Evolutionary conservation across 768 basidiomycete species (phyloP).

Genomic region (Crucibulum laeve): DNA sequence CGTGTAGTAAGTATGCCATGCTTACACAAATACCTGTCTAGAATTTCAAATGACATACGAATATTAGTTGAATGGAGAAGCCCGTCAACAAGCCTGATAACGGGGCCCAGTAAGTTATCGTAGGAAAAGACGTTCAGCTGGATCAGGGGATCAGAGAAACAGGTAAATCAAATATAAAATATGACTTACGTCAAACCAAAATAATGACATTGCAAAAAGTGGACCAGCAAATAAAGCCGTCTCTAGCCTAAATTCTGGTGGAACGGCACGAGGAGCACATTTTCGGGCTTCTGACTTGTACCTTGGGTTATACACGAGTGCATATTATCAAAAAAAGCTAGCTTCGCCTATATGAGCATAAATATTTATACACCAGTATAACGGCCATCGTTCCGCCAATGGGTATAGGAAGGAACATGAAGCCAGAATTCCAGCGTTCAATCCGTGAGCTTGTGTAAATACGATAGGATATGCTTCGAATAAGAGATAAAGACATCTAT

Average conservation of each 20-base stretch:
- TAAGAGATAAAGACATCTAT: conserved; percentile 56
- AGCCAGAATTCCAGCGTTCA: conserved; percentile 51
- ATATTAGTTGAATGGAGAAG: conserved; percentile 50
- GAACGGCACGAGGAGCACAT: conserved; percentile 45
- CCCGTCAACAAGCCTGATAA: conserved; percentile 47
- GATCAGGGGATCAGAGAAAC: not conserved
- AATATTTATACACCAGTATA: conserved; percentile 28
- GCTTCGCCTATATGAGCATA: not conserved
- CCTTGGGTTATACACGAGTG: conserved; percentile 41
- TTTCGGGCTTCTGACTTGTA: conserved; percentile 40
- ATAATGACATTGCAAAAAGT: conserved; percentile 48
- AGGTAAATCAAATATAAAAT: conserved; percentile 2
- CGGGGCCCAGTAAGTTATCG: conserved; percentile 49
- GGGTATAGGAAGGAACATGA: conserved; percentile 60
- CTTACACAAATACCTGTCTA: no score
- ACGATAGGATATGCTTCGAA: conserved; percentile 62
- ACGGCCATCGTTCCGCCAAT: conserved; percentile 45
- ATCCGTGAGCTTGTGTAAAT: conserved; percentile 47
- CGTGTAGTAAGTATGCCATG: no score
- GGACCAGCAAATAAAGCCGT: conserved; percentile 48
- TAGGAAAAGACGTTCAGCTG: conserved; percentile 58
- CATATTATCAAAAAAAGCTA: conserved; percentile 28
- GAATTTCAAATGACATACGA: conserved; percentile 36
- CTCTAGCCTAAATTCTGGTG: conserved; percentile 56
- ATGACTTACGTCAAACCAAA: conserved; percentile 56